Base-by-base conservation (phyloP, 2,329 filamentous ascomycete species). In the Ophiocordyceps sinensis region DNA sequence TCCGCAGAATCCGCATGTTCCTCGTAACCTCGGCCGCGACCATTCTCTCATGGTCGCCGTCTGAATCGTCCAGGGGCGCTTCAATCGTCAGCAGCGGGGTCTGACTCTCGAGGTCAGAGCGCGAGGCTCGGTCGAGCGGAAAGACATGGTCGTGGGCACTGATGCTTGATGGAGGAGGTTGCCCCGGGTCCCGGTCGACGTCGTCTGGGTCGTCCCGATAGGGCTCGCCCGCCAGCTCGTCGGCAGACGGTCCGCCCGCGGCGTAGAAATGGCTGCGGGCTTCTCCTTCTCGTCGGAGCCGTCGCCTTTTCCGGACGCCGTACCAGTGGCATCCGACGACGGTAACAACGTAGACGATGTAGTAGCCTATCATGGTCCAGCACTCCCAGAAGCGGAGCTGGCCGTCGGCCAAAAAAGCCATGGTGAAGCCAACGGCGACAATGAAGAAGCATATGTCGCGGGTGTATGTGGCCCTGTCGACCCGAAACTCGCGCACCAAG, bases 301-400 rank as follows among this genome's bases (percentile, higher is more conserved):
- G 68, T 35, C 68, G 68, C 42, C 60, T 79, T 47, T 75, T 70
- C 47, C 78, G 71, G 31, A 75, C 77, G 14, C 82, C 67, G 63
- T 81, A 82, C 82, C 88, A 94, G 61, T 98, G 91, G 87, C 88
- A 96, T 6, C 71, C 71, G 14, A 96, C 84, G 11, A 98, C 91
- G 43, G 87, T 79, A 12, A 78, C 56, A 37, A 98, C 91, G 55
- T 98, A 98, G 52, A 94, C 82, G 36, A 80, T 50, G 58, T 98
- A 98, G 56, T 93, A 93, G 13, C 67, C 80, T 43, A 98, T 86
- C 91, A 98, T 98, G 44, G 73, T 67, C 45, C 74, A 73, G 49
- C 88, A 94, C 60, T 98, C 91, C 87, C 87, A 96, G 7, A 91
- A 63, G 46, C 83, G 75, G 40, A 98, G 68, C 43, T 75, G 73